Percentiles rank a stretch among this genome's conserved stretches.
Evolutionary conservation across 345 rosid species (phyloP).

Genomic region (Zanthoxylum bungeanum): DNA sequence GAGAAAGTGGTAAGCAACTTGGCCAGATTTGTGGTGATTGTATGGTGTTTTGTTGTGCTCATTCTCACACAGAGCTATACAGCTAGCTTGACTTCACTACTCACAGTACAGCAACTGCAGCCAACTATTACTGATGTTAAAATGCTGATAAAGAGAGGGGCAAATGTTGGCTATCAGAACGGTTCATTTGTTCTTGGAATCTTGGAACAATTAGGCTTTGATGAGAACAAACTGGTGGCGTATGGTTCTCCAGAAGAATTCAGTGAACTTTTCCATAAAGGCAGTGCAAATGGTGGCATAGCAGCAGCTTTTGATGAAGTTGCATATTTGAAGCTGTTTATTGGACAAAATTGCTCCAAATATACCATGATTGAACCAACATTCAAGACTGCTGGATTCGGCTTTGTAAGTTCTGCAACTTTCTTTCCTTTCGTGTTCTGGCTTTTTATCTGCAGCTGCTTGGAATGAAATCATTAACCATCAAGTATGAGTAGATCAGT

Average conservation of each 20-base stretch:
- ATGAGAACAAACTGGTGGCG: conserved; percentile 5
- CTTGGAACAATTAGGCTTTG: conserved; percentile 23
- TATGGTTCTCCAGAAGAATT: conserved; percentile 27
- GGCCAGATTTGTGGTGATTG: conserved; percentile 40
- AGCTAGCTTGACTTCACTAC: conserved; percentile 58
- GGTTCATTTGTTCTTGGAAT: conserved; percentile 39
- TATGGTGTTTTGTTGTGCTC: conserved; percentile 72
- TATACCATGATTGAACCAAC: conserved; percentile 38
- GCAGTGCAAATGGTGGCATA: conserved; percentile 34
- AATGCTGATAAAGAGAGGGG: conserved; percentile 34
- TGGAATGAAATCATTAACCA: too few species aligned
- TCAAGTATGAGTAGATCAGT: too few species aligned
- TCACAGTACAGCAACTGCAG: conserved; percentile 48
- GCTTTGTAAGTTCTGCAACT: conserved; percentile 38
- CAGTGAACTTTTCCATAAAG: conserved; percentile 27
- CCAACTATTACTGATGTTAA: conserved; percentile 45
- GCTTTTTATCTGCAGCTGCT: too few species aligned
- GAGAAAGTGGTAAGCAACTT: conserved; percentile 57
- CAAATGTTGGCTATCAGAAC: conserved; percentile 36
- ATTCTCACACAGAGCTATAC: conserved; percentile 71
- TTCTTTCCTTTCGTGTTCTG: too few species aligned
- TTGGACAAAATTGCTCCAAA: conserved; percentile 32
- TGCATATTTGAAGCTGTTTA: conserved; percentile 33
- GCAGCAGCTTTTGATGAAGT: conserved; percentile 38
- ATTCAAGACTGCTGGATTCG: conserved; percentile 33